Evolutionary conservation across 805 yeast genomes (phyloP), one percentile per base, ranked within the genome.

Genomic region (Sungouiella thailandica): DNA sequence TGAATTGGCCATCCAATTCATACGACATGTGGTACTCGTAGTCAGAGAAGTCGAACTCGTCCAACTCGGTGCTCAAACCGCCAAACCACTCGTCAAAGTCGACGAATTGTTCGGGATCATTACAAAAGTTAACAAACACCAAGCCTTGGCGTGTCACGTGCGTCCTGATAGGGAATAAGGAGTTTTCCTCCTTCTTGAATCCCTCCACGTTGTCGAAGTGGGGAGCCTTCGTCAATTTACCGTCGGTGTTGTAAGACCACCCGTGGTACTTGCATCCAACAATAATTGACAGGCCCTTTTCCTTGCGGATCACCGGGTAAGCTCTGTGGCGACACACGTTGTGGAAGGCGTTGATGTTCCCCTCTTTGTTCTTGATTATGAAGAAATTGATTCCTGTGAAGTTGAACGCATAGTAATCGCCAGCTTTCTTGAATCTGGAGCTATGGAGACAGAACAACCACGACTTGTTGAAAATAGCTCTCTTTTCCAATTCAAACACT

Each of bases 271-370:
- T 69, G 55, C 83, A 76, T 26, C 80, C 80, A 22, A 76, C 56
- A 25, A 76, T 65, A 12, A 62, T 65, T 2, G 80, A 68, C n/a
- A 78, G 72, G 17, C 83, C 83, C 43, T 70, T 58, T 23, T 74
- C 74, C 49, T 76, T 76, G 52, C 72, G 65, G 17, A 76, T 72
- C 26, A 76, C 78, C 1, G 83, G 83, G 45, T 68, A 76, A 5
- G 81, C 82, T 50, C 82, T 63, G 57, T 76, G 83, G 46, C 82
- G 77, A 48, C 83, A 76, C 23, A 76, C 74, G 46, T 76, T 76
- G 53, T 76, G 83, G 60, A 76, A 76, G 11, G 80, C 81, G 51
- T 72, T 73, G 49, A 75, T 59, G 20, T 65, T 56, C 17, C 78
- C 55, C 19, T 46, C 76, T 40, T 72, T 74, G 35, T 72, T 68